These are phyloP conservation scores for Discostella stelligeroides DNA, from an alignment of 108 stramenopile genomes.

Conservation along the genomic window DNA sequence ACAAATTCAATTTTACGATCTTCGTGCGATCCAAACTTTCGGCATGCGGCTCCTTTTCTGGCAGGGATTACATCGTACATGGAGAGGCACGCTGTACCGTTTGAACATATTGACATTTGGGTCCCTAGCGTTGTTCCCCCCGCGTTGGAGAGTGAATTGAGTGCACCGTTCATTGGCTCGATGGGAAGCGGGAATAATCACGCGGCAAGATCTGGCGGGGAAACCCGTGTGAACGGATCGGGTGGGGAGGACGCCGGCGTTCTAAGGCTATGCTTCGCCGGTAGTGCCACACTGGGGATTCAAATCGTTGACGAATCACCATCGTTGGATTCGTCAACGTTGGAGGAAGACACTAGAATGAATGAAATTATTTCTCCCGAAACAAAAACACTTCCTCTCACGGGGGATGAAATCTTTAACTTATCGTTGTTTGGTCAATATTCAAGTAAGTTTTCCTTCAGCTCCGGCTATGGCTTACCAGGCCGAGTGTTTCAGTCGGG, in stretches of 20 bases:
- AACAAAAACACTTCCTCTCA: slow-evolving; percentile 17
- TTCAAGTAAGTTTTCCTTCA: slow-evolving; percentile 87
- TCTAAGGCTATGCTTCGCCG: slow-evolving; percentile 79
- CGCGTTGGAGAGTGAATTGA: slow-evolving; percentile 13
- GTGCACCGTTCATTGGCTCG: slow-evolving; percentile 1
- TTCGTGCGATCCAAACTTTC: slow-evolving; percentile 27
- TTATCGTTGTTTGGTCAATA: slow-evolving; percentile 83
- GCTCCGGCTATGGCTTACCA: slow-evolving; percentile 83
- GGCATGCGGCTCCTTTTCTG: slow-evolving; percentile 74
- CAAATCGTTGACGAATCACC: slow-evolving; percentile 45
- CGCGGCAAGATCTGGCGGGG: slow-evolving; percentile 6
- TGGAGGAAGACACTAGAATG: background rate
- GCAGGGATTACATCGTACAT: slow-evolving; percentile 69
- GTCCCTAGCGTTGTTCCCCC: slow-evolving; percentile 71
- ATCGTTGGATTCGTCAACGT: slow-evolving; percentile 18
- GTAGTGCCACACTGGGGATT: slow-evolving; percentile 65
- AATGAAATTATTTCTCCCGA: slow-evolving; percentile 4
- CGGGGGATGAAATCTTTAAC: slow-evolving; percentile 68
- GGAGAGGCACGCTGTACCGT: slow-evolving; percentile 72
- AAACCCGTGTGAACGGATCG: slow-evolving; percentile 4
- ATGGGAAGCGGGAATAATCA: slow-evolving; percentile 7
- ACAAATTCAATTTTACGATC: slow-evolving; percentile 6
- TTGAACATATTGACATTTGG: slow-evolving; percentile 88
- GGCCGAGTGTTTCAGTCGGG: slow-evolving; percentile 75
- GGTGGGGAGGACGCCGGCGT: slow-evolving; percentile 20